These are phyloP conservation scores for Dictyostelium firmibasis DNA, from an alignment of 78 protist species.

Conservation along the genomic window DNA sequence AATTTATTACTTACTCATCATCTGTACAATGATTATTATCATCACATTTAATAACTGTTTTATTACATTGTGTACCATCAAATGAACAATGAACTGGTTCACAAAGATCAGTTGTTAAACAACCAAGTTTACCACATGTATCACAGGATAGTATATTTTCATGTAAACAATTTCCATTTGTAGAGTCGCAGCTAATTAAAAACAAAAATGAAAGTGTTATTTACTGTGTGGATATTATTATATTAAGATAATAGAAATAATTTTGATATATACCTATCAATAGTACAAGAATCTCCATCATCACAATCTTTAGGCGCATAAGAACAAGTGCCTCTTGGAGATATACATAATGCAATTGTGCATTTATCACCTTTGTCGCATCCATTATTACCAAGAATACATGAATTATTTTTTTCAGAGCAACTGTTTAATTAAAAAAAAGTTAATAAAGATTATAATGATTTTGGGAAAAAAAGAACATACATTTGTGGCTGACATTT, in stretches of 20 bases:
- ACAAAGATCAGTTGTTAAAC: background rate
- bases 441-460: too few species aligned
- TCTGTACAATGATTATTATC: background rate
- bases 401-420: background rate
- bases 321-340: background rate
- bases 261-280: background rate
- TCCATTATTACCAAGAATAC: background rate
- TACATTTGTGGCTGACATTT: background rate
- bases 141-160: background rate
- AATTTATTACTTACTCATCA: background rate
- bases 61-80: background rate
- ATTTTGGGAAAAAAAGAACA: too few species aligned
- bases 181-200: background rate
- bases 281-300: background rate
- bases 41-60: background rate
- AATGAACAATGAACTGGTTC: background rate
- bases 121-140: background rate
- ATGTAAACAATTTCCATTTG: background rate
- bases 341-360: background rate
- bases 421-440: background rate
- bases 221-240: too few species aligned
- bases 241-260: too few species aligned
- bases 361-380: background rate
- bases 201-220: too few species aligned
- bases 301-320: background rate